phyloP scores from a whole-genome alignment of 2,329 filamentous ascomycete species.

The Exophiala xenobiotica region DNA sequence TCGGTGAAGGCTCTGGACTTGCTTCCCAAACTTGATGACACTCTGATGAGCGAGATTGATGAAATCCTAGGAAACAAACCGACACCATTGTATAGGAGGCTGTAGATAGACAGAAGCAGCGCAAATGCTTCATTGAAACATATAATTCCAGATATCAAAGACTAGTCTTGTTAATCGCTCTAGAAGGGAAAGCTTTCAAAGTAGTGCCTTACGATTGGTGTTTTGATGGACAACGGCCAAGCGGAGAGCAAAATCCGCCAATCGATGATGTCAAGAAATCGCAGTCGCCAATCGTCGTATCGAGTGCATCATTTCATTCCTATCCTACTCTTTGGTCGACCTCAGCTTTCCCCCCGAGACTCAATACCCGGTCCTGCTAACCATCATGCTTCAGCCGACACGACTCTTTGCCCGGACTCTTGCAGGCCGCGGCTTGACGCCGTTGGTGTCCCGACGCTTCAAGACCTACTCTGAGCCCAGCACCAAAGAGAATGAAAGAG shows the following conservation, averaged over 20 bases:
- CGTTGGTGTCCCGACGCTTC: constrained; percentile 14
- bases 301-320: no score
- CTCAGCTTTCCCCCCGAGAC: no score
- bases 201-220: no score
- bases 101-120: constrained; percentile 6
- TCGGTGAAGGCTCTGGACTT: constrained; percentile 46
- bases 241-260: no score
- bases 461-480: constrained; percentile 15
- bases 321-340: no score
- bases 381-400: constrained; percentile 18
- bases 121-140: no score
- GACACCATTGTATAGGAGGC: not conserved
- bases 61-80: constrained; percentile 34
- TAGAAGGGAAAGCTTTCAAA: no score
- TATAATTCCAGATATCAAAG: no score
- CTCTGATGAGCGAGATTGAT: constrained; percentile 51
- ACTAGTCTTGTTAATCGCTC: no score
- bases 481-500: constrained; percentile 13
- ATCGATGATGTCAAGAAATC: constrained; percentile 16
- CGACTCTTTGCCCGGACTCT: constrained; percentile 11
- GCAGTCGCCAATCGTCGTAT: no score
- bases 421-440: constrained; percentile 2
- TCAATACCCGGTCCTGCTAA: not conserved
- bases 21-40: constrained; percentile 44
- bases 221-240: no score